phyloP scores from a whole-genome alignment of 257 asterid genomes.

The Leptodermis oblonga region DNA sequence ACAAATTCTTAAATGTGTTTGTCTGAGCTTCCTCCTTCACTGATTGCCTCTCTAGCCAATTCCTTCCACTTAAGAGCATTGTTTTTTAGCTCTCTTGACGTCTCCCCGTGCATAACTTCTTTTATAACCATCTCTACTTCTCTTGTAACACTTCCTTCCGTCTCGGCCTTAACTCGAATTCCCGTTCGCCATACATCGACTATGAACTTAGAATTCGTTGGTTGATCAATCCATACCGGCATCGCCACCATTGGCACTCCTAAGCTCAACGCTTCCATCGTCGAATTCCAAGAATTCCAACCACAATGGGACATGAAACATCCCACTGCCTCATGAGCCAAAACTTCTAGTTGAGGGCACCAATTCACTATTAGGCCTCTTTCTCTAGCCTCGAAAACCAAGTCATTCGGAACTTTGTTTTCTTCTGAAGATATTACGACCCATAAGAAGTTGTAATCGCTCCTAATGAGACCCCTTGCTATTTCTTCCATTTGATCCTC shows the following conservation, averaged over 20 bases:
- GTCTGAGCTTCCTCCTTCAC: constrained; percentile 32
- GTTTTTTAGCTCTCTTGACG: constrained; percentile 11
- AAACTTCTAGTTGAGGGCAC: constrained; percentile 29
- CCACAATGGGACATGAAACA: constrained; percentile 33
- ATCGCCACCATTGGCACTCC: constrained; percentile 34
- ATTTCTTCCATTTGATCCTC: constrained; percentile 22
- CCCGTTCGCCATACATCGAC: constrained; percentile 27
- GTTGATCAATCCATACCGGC: constrained; percentile 34
- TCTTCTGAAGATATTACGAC: constrained; percentile 17
- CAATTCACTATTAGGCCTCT: constrained; percentile 25
- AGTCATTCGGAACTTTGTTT: constrained; percentile 11
- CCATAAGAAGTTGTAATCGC: constrained; percentile 25
- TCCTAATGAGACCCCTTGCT: constrained; percentile 7
- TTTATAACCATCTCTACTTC: constrained; percentile 17
- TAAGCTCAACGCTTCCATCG: constrained; percentile 26
- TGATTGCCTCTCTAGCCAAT: constrained; percentile 25
- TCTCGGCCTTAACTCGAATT: constrained; percentile 9
- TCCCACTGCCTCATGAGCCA: constrained; percentile 26
- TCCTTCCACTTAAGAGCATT: constrained; percentile 27
- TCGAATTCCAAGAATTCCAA: constrained; percentile 34
- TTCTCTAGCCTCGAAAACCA: not conserved
- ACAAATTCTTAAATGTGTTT: constrained; percentile 27
- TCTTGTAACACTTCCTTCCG: constrained; percentile 4
- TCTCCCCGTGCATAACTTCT: constrained; percentile 24
- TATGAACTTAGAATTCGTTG: constrained; percentile 29